Evolutionary conservation across 164 flowering plant species (phyloP).

Genomic region (Macadamia tetraphylla): DNA sequence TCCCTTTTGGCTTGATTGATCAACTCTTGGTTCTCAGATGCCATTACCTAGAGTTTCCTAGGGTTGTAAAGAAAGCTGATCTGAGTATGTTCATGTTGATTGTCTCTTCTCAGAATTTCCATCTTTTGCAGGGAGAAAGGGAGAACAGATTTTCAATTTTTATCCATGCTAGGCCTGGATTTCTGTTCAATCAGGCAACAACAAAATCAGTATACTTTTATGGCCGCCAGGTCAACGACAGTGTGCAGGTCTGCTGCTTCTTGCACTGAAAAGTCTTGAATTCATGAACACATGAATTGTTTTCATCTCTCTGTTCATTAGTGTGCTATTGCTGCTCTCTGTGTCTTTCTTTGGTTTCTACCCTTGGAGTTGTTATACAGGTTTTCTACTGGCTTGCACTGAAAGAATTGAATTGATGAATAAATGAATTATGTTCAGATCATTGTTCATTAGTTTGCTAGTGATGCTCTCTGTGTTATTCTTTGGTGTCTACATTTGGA

Average conservation of each 20-base stretch:
- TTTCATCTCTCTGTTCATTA: not conserved
- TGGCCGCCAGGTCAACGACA: constrained; percentile 74
- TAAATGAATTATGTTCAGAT: too few species aligned
- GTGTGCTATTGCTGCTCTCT: not conserved
- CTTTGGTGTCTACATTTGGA: too few species aligned
- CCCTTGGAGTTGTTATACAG: too few species aligned
- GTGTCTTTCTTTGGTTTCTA: too few species aligned
- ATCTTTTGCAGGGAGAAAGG: constrained; percentile 55
- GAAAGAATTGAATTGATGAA: too few species aligned
- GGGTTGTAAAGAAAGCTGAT: too few species aligned
- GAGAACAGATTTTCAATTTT: constrained; percentile 60
- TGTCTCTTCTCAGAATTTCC: not conserved
- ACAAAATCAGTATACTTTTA: constrained; percentile 68
- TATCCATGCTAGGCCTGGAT: constrained; percentile 92
- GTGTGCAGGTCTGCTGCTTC: constrained; percentile 58
- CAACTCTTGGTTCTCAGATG: too few species aligned
- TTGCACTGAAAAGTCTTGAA: not conserved
- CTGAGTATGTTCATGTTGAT: not conserved
- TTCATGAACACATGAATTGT: not conserved
- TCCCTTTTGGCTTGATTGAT: too few species aligned
- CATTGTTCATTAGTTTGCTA: too few species aligned
- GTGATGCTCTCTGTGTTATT: too few species aligned
- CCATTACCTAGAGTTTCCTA: too few species aligned
- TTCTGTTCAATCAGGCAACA: constrained; percentile 67
- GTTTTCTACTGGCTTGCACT: too few species aligned